Base-by-base conservation (phyloP, 1,139 yeast species). In the Debaryomycetaceae sp. region DNA sequence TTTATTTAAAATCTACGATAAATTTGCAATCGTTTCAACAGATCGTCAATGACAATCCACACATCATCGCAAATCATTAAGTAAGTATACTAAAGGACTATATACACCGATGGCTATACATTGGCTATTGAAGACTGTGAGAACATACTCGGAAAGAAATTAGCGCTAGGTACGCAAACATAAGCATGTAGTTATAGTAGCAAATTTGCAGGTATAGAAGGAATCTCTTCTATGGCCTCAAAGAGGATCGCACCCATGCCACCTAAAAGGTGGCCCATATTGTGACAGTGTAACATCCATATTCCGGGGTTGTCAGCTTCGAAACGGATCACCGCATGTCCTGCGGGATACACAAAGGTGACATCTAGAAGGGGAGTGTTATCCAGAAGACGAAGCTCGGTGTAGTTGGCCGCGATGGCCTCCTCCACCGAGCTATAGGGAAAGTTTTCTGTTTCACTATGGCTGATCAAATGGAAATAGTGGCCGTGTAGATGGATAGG, bases 401-500 rank as follows among this genome's bases (percentile, higher is more conserved):
- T 36, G 30, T 51, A 53, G 17, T 50, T 45, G 2, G 48, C 49
- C 1, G 32, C 39, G 2, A 51, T 28, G 3, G 65, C 65, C n/a
- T 61, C 60, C 17, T 44, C 51, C 11, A 58, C 47, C 5, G 62
- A 44, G 11, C 39, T 36, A 37, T 46, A 59, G 2, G 56, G 56
- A 40, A 63, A 63, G 24, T 46, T 50, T 18, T 48, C 50, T 6
- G 39, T 41, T 6, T 47, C 44, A 29, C 56, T 60, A 48, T 41
- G 57, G 42, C 62, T 57, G 7, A 64, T 45, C 6, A 58, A 44
- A 39, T 59, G 58, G 39, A 63, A 61, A 24, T 50, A 48, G 41
- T 66, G 72, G 3, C 71, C 71, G 44, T 66, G 72, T 28, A 66
- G 45, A 40, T 66, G 71, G 35, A 62, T 52, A 5, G 70, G 70